Base-by-base conservation (phyloP, 2,329 filamentous ascomycete species). In the Dendryphion nanum region DNA sequence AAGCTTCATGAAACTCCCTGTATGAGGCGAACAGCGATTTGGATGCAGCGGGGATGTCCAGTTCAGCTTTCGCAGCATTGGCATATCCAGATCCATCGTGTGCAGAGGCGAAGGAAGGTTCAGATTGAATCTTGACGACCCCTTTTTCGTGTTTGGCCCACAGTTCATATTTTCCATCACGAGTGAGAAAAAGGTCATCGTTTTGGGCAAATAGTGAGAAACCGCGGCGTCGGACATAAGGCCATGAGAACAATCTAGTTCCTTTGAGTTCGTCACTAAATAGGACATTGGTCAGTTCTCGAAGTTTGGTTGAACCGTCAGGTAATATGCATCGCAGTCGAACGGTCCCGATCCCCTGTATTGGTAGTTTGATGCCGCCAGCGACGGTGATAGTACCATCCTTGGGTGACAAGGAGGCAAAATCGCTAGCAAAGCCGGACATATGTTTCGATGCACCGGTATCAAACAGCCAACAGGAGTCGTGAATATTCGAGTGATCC, bases 381-480 rank as follows among this genome's bases (percentile, higher is more conserved):
- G 29, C 29, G 7, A 30, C 29, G 8, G 29, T 30, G 29, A 46
- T 42, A 2, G 28, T 38, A n/a, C 43, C 34, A 12, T 35, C 3
- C 12, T 12, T 19, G 3, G 15, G 29, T 17, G n/a, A 18, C n/a
- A 42, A 26, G 12, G 37, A 40, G 5, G 16, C 13, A 17, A 46
- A 46, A 26, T 46, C 30, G 37, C 42, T 31, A 2, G 15, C 7
- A 21, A 16, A 41, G 14, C 44, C 18, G 23, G 35, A 41, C 29
- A 43, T 47, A 23, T 43, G 28, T 16, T 30, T 31, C 32, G 29
- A 47, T 18, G 37, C 40, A 35, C 44, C 23, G 32, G 44, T 41
- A 35, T 47, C 35, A 21, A 47, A 41, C 19, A 41, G 30, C 40
- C 19, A 47, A 24, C 7, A 7, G n/a, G 7, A 7, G 21, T 24